Conservation (phyloP, 148 eudicot species). For the Tetragonia tetragonoides region DNA sequence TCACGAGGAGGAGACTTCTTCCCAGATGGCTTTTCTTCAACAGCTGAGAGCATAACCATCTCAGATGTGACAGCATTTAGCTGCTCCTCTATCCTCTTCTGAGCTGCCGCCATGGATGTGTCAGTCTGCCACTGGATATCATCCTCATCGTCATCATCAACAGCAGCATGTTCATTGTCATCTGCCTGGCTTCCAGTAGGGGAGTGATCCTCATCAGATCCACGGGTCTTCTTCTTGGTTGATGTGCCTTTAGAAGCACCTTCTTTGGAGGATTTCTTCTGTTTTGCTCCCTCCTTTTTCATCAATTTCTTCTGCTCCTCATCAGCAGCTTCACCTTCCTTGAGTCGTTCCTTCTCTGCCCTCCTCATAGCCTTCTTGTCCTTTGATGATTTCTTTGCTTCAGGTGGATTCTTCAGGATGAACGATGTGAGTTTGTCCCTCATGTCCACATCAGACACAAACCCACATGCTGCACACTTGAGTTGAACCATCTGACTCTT, state of each 20-base stretch:
- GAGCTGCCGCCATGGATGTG: conserved; percentile 69
- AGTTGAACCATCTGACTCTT: conserved; percentile 65
- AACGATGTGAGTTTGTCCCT: conserved; percentile 72
- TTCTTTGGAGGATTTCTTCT: conserved; percentile 53
- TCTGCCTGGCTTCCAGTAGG: conserved; percentile 52
- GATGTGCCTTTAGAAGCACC: conserved; percentile 33
- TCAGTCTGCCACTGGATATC: conserved; percentile 76
- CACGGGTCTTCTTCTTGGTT: conserved; percentile 55
- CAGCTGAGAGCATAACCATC: conserved; percentile 77
- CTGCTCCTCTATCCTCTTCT: conserved; percentile 65
- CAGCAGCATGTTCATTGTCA: conserved; percentile 33
- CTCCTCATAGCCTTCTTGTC: conserved; percentile 75
- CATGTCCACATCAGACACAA: conserved; percentile 81
- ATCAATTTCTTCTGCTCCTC: conserved; percentile 57
- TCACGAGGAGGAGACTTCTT: conserved; percentile 44
- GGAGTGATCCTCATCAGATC: conserved; percentile 69
- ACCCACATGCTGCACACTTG: conserved; percentile 83
- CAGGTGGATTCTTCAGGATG: conserved; percentile 76
- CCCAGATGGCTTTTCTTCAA: conserved; percentile 45
- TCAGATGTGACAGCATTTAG: conserved; percentile 72
- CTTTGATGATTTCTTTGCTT: conserved; percentile 52
- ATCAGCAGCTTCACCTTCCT: conserved; percentile 79
- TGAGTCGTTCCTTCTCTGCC: conserved; percentile 76
- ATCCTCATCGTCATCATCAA: conserved; percentile 45
- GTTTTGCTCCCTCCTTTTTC: conserved; percentile 54